Base-by-base conservation (phyloP, 495 filamentous ascomycete genomes). In the Aspergillus hancockii region DNA sequence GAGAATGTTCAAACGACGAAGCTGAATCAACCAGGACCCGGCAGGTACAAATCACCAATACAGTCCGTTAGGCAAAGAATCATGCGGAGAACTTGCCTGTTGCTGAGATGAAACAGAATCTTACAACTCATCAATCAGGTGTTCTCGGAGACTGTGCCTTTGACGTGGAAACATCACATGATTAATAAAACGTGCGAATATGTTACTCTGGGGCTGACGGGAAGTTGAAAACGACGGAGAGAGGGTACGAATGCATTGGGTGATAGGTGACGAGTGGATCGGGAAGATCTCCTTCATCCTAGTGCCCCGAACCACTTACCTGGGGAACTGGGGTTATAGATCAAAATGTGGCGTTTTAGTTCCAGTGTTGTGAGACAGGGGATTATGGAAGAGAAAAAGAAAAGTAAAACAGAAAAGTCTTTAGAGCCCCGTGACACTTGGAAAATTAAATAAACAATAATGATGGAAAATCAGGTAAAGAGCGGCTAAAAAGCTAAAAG, bases 161-260 rank as follows among this genome's bases (percentile, higher is more conserved):
- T 55, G 60, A 63, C 55, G 51, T 60, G 61, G 58, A 7, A 62
- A 55, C 49, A 63, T 62, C 63, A 63, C 63, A 60, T 63, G 63
- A 65, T 62, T 65, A 52, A 16, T 30, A 52, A 55, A 63, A 59
- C 61, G 57, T 63, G 64, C 54, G 55, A 49, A 49, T 54, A 56
- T 54, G 56, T 49, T 62, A 59, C 57, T 54, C 47, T 30, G 58
- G 36, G 34, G 61, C 64, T 63, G 58, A 63, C 57, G 49, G 32
- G 22, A 19, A 19, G n/a, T 14, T 43, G 28, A 28, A 49, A 55
- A 38, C 1, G 12, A 50, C 31, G 4, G 12, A 38, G 36, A 12
- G 23, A 55, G 18, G 23, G 19, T 47, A 47, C 21, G 41, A 38
- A 38, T 38, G 34, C 3, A 32, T 22, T 41, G 57, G 54, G 46